These are phyloP conservation scores for Plasmopara muralis DNA, from an alignment of 352 stramenopile species.

Conservation along the genomic window DNA sequence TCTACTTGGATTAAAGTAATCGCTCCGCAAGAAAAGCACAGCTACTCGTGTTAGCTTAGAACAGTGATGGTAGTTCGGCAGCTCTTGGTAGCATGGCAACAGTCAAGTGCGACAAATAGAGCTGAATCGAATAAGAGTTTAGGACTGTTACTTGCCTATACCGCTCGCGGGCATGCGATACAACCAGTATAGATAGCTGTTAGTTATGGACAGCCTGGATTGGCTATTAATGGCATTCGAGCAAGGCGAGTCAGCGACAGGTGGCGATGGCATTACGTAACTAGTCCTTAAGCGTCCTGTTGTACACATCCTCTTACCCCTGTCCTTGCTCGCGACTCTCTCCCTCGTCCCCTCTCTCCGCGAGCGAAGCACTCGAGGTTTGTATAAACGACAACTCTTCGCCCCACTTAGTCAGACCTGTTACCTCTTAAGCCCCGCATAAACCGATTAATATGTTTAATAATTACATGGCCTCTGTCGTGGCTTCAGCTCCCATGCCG, in stretches of 20 bases:
- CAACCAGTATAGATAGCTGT: too few species aligned
- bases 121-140: too few species aligned
- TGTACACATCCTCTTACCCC: slow-evolving; percentile 21
- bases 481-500: slow-evolving; percentile 14
- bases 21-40: too few species aligned
- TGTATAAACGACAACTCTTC: slow-evolving; percentile 11
- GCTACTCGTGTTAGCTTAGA: too few species aligned
- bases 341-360: slow-evolving; percentile 18
- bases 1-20: too few species aligned
- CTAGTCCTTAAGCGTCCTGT: slow-evolving; percentile 13
- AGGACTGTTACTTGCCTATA: slow-evolving; percentile 2
- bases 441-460: slow-evolving; percentile 4
- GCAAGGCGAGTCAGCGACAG: not conserved
- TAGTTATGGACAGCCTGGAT: not conserved
- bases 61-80: not conserved
- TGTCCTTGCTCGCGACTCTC: slow-evolving; percentile 14
- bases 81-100: not conserved
- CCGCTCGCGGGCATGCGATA: not conserved
- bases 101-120: not conserved
- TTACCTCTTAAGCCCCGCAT: not conserved
- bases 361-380: slow-evolving; percentile 20
- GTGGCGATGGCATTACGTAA: not conserved
- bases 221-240: not conserved
- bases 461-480: not conserved
- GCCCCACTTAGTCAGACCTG: slow-evolving; percentile 12